These are phyloP conservation scores for Canna indica DNA, from an alignment of 176 grass and related monocot genomes.

Conservation along the genomic window DNA sequence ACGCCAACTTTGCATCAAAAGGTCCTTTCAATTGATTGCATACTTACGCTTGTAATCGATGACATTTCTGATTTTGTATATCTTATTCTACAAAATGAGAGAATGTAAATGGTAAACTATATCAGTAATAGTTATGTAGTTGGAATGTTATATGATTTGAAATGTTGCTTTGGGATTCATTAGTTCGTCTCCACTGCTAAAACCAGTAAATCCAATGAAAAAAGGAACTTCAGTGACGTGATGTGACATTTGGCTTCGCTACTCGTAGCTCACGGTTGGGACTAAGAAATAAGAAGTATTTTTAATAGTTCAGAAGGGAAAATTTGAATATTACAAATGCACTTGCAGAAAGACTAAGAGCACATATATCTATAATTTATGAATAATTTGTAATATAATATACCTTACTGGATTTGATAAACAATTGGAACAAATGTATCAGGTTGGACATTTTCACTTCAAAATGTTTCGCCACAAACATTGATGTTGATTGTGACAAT, in stretches of 20 bases:
- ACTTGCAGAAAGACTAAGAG: background rate
- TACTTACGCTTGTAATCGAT: too few species aligned
- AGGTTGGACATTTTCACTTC: conserved; percentile 43
- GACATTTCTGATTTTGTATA: background rate
- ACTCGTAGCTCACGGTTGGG: background rate
- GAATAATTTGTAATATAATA: background rate
- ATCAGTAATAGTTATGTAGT: background rate
- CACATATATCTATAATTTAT: background rate
- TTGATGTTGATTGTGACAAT: conserved; percentile 40
- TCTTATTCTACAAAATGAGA: background rate
- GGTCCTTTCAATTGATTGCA: background rate
- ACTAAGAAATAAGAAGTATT: background rate
- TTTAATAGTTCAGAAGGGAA: background rate
- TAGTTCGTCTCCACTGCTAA: background rate
- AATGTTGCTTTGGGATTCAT: background rate
- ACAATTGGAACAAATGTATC: conserved; percentile 14
- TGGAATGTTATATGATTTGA: background rate
- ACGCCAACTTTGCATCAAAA: too few species aligned
- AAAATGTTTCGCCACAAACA: conserved; percentile 48
- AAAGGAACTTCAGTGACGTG: background rate
- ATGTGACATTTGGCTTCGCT: background rate
- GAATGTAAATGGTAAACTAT: background rate
- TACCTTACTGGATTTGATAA: background rate
- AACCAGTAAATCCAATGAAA: background rate
- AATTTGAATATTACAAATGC: background rate